A percentile compares a stretch with the other conserved stretches of the same genome.
phyloP scores from a whole-genome alignment of 2,329 filamentous ascomycete species.

The Neofusicoccum sp. region DNA sequence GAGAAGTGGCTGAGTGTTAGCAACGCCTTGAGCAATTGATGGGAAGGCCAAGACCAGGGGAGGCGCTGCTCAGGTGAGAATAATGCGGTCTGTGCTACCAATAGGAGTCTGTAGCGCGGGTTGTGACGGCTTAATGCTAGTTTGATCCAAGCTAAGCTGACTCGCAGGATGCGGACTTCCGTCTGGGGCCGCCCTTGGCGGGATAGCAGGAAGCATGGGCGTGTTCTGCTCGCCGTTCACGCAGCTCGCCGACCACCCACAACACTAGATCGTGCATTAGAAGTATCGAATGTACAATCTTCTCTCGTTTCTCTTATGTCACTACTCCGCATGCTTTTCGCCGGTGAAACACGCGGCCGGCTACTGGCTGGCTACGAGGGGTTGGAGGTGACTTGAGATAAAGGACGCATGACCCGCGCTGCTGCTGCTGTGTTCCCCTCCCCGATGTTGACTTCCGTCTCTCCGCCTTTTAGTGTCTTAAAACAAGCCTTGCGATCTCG shows the following conservation, averaged over 20 bases:
- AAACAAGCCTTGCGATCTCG: background rate
- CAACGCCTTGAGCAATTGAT: background rate
- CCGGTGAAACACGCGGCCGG: background rate
- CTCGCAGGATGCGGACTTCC: background rate
- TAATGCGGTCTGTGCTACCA: background rate
- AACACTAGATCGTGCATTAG: conserved; percentile 4
- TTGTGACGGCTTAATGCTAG: conserved; percentile 6
- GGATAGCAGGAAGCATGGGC: background rate
- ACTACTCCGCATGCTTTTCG: background rate
- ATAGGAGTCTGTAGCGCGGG: conserved; percentile 1
- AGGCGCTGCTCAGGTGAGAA: background rate
- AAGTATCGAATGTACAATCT: background rate
- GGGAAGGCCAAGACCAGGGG: background rate
- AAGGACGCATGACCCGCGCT: background rate
- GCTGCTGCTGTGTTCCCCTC: background rate
- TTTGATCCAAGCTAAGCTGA: background rate
- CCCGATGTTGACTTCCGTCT: background rate
- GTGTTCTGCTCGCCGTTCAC: background rate
- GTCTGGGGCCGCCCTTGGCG: conserved; percentile 1
- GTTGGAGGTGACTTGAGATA: background rate
- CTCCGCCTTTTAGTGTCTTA: background rate
- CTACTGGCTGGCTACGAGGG: background rate
- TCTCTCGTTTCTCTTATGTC: background rate
- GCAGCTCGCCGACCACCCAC: background rate
- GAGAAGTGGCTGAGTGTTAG: background rate